Conservation (phyloP, 2,329 filamentous ascomycete genomes). For the Calonectria fujianensis region DNA sequence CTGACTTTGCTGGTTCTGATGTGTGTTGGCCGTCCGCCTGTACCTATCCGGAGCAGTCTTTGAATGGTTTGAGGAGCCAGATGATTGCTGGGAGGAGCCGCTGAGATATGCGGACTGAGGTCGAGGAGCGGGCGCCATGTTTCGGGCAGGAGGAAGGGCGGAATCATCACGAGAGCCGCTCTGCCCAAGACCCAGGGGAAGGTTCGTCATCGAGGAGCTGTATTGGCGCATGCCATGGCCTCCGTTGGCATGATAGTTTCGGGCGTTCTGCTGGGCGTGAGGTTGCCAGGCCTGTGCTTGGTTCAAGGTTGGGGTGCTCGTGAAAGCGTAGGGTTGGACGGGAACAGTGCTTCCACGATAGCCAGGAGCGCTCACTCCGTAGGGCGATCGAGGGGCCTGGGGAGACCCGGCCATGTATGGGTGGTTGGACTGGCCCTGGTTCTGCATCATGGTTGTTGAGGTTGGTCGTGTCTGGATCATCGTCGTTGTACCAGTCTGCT, state of each 20-base stretch:
- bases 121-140: constrained; percentile 62
- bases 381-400: constrained; percentile 58
- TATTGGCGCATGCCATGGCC: constrained; percentile 59
- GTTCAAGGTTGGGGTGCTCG: constrained; percentile 79
- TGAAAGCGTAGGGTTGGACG: constrained; percentile 86
- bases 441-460: constrained; percentile 71
- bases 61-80: constrained; percentile 62
- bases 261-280: constrained; percentile 46
- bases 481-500: constrained; percentile 82
- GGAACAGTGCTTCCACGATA: constrained; percentile 76
- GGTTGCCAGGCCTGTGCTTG: constrained; percentile 72
- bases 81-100: constrained; percentile 67
- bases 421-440: constrained; percentile 70
- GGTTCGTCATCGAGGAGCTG: constrained; percentile 63
- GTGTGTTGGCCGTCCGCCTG: constrained; percentile 71
- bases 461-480: constrained; percentile 85
- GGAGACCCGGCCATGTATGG: constrained; percentile 67
- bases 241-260: constrained; percentile 48
- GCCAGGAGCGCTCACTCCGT: constrained; percentile 62
- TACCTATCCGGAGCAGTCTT: constrained; percentile 85
- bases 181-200: constrained; percentile 60
- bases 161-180: constrained; percentile 73
- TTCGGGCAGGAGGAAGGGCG: constrained; percentile 65
- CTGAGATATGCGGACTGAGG: constrained; percentile 66
- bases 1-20: constrained; percentile 49